Percentiles rank a stretch among this genome's conserved stretches.
Conservation (phyloP, 257 asterid species). For the Penstemon eatonii region DNA sequence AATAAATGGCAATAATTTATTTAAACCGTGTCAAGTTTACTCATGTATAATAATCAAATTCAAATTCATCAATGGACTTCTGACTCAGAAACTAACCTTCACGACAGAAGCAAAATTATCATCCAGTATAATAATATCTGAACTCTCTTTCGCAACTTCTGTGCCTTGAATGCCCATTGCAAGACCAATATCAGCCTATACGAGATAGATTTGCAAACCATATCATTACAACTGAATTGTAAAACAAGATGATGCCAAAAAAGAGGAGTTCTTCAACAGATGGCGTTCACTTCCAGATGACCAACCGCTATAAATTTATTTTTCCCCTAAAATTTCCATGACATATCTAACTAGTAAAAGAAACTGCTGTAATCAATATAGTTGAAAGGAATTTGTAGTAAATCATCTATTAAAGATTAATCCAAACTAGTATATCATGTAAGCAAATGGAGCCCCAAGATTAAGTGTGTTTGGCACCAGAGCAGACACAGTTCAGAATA, state of each 20-base stretch:
- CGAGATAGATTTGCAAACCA: slow-evolving; percentile 24
- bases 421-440: background rate
- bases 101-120: slow-evolving; percentile 94
- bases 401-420: slow-evolving; percentile 4
- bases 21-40: background rate
- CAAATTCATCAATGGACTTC: slow-evolving; percentile 5
- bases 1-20: slow-evolving; percentile 1
- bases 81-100: slow-evolving; percentile 57
- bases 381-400: background rate
- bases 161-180: slow-evolving; percentile 99
- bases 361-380: background rate
- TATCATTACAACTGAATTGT: slow-evolving; percentile 14
- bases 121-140: slow-evolving; percentile 92
- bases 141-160: slow-evolving; percentile 98
- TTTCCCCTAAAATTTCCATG: slow-evolving; percentile 1
- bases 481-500: background rate
- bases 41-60: background rate
- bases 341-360: background rate
- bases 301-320: background rate
- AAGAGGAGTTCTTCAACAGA: slow-evolving; percentile 1
- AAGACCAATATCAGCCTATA: slow-evolving; percentile 96
- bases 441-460: background rate
- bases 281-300: background rate
- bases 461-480: slow-evolving; percentile 13
- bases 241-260: background rate